Conservation (phyloP, 441 rosid genomes). For the Hypseocharis bilobata region DNA sequence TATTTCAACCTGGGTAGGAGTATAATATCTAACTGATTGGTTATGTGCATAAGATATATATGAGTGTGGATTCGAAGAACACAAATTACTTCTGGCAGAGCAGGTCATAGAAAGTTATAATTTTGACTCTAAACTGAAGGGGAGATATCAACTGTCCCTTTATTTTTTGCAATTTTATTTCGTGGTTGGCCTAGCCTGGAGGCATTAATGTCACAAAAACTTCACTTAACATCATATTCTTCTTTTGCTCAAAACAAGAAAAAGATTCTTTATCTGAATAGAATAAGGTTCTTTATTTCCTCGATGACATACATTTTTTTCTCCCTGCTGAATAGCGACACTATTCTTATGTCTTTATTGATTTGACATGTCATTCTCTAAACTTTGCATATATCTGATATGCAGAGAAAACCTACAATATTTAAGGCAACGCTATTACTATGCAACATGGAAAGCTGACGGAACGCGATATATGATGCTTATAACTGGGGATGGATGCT, state of each 20-base stretch:
- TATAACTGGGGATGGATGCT: constrained; percentile 79
- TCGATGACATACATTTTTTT: not conserved
- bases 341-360: not conserved
- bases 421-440: constrained; percentile 88
- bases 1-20: too few relatives aligned
- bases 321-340: not conserved
- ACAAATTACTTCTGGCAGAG: too few relatives aligned
- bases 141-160: too few relatives aligned
- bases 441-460: constrained; percentile 99
- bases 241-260: not conserved
- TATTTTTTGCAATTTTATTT: too few relatives aligned
- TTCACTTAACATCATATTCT: not conserved
- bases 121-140: too few relatives aligned
- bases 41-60: too few relatives aligned
- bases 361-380: not conserved
- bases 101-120: too few relatives aligned
- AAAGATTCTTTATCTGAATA: not conserved
- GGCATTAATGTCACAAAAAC: not conserved
- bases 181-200: too few relatives aligned
- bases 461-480: constrained; percentile 99
- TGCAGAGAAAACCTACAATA: constrained; percentile 86
- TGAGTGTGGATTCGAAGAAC: too few relatives aligned
- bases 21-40: too few relatives aligned
- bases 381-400: constrained; percentile 12
- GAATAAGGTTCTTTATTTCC: not conserved